A percentile compares a stretch with the other conserved stretches of the same genome.
Evolutionary conservation across 176 grass and related monocot genomes (phyloP).

Genomic region (Thinopyrum elongatum): DNA sequence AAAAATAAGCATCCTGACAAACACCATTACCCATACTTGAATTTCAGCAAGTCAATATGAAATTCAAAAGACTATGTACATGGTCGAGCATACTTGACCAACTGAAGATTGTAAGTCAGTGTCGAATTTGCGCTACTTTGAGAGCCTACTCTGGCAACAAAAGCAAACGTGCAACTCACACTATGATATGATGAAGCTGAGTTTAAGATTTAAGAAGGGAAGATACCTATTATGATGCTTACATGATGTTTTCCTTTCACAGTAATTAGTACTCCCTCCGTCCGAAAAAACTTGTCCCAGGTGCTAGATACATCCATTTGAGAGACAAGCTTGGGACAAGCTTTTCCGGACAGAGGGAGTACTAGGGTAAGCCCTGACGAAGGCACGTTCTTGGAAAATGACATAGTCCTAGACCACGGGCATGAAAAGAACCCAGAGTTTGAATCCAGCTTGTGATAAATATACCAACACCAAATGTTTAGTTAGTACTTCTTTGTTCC

Average conservation of each 20-base stretch:
- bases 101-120: neutral
- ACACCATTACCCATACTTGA: neutral
- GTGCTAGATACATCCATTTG: too few species aligned
- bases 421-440: constrained; percentile 5
- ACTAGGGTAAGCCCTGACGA: neutral
- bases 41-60: neutral
- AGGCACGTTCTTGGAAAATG: constrained; percentile 7
- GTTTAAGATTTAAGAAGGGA: neutral
- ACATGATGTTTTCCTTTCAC: constrained; percentile 8
- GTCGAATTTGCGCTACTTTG: neutral
- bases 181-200: neutral
- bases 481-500: neutral
- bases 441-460: neutral
- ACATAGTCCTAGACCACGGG: neutral
- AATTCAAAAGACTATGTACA: neutral
- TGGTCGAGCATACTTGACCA: neutral
- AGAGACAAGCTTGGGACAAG: too few species aligned
- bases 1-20: neutral
- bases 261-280: constrained; percentile 25
- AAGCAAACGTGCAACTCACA: neutral
- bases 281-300: too few species aligned
- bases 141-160: constrained; percentile 11
- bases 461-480: neutral
- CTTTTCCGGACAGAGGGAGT: too few species aligned
- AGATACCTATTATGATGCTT: neutral